Base-by-base conservation (phyloP, 768 basidiomycete species). In the Lentinula aciculospora region DNA sequence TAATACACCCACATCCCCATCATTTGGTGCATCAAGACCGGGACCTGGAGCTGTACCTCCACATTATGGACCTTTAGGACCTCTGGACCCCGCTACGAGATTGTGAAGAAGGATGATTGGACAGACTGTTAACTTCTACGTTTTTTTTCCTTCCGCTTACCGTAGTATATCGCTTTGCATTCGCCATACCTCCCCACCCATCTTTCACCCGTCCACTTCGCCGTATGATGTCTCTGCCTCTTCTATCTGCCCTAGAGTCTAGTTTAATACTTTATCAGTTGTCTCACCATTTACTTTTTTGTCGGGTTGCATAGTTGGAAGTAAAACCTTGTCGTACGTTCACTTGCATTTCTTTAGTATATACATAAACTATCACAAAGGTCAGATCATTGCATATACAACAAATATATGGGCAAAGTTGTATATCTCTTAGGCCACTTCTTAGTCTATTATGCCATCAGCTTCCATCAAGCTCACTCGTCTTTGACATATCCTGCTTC, bases 31-130 rank as follows among this genome's bases (percentile, higher is more conserved):
- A 48, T 34, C 59, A 57, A 36, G 54, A 46, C 40, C 59, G 46
- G 59, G 59, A 29, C 34, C 59, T 50, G 59, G 58, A 46, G 45
- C 31, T 57, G 32, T 36, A 27, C 56, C 32, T 42, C 29, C 40
- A 42, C 60, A 31, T 47, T 83, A 83, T 65, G 81, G 81, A 47
- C 81, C 81, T 17, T 68, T 83, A 48, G 81, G 85, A 56, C 85
- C 85, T 44, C 68, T 86, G 58, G 85, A 84, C 68, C 85, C 85
- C 31, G 74, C 81, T 53, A 74, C 78, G 55, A 78, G 71, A 68
- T 77, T 81, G 70, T 84, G 68, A 48, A 66, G 15, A 4, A 25
- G 17, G 25, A 23, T 53, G 17, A 29, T 28, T 44, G 28, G 54
- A 29, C 42, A 37, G 37, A 64, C 57, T 56, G 45, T 53, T 54